A percentile compares a stretch with the other conserved stretches of the same genome.
Conservation (phyloP, 75 land plant genomes). For the Gnetum montanum region DNA sequence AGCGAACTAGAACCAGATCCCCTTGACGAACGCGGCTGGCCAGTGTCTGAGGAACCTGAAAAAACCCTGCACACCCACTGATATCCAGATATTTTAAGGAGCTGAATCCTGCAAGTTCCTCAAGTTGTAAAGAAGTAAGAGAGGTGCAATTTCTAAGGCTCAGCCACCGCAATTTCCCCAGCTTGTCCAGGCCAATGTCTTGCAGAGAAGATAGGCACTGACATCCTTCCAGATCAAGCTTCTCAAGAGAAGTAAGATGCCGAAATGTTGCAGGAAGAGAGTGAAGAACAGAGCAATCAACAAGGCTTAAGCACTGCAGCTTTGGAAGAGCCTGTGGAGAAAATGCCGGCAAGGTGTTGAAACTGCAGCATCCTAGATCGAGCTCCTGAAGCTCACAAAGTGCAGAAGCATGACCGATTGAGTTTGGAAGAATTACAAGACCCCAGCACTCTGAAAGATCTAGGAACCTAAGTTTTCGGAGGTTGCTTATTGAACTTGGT, state of each 20-base stretch:
- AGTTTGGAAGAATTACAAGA: conserved; percentile 14
- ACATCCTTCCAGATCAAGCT: conserved; percentile 18
- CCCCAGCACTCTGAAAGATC: conserved; percentile 16
- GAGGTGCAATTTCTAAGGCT: conserved; percentile 12
- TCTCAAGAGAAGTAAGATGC: conserved; percentile 11
- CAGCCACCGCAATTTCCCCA: conserved; percentile 10
- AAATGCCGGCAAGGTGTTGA: conserved; percentile 11
- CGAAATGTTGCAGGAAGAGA: conserved; percentile 13
- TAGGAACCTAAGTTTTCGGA: conserved; percentile 6
- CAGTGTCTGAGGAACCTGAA: conserved; percentile 11
- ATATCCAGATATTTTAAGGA: conserved; percentile 14
- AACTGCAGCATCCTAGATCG: conserved; percentile 11
- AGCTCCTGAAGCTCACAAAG: conserved; percentile 11
- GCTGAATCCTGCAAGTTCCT: conserved; percentile 7
- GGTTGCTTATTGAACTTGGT: conserved; percentile 8
- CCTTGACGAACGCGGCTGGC: conserved; percentile 7
- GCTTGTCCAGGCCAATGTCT: conserved; percentile 7
- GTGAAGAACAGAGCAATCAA: conserved; percentile 12
- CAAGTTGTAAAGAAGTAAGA: neutral
- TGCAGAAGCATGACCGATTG: conserved; percentile 6
- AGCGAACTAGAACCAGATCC: conserved; percentile 8
- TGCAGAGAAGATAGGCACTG: conserved; percentile 7
- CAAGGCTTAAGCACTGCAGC: conserved; percentile 13
- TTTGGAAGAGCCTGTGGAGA: conserved; percentile 12
- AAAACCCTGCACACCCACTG: conserved; percentile 15